phyloP scores from a whole-genome alignment of 1,139 yeast species.

The Sugiyamaella sp. region DNA sequence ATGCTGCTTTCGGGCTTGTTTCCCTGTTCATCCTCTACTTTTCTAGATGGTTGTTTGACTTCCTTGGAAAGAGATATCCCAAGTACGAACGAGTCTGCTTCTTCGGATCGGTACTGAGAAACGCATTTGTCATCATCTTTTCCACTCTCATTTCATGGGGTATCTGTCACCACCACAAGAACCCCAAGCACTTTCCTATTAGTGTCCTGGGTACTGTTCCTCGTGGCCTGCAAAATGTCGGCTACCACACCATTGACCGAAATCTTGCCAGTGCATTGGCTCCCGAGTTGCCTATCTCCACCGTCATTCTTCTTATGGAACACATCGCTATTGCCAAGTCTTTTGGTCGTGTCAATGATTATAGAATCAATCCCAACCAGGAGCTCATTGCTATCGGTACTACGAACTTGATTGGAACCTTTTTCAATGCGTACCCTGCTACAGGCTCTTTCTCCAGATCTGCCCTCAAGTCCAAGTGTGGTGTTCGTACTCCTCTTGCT shows the following conservation, averaged over 20 bases:
- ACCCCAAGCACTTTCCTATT: conserved; percentile 49
- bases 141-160: conserved; percentile 77
- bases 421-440: conserved; percentile 92
- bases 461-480: conserved; percentile 92
- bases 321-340: conserved; percentile 94
- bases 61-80: conserved; percentile 68
- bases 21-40: conserved; percentile 67
- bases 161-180: conserved; percentile 49
- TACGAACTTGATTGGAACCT: conserved; percentile 86
- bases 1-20: conserved; percentile 89
- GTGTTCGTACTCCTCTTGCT: conserved; percentile 92
- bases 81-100: conserved; percentile 60
- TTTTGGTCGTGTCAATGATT: conserved; percentile 89
- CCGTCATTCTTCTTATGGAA: conserved; percentile 79
- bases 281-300: conserved; percentile 81
- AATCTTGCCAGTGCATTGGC: conserved; percentile 65
- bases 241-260: conserved; percentile 68
- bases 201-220: conserved; percentile 77
- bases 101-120: conserved; percentile 74
- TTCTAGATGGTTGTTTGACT: conserved; percentile 62
- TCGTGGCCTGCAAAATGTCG: conserved; percentile 75
- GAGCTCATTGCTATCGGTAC: conserved; percentile 94
- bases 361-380: conserved; percentile 89
- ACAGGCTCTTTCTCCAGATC: conserved; percentile 96
- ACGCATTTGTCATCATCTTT: conserved; percentile 77